These are phyloP conservation scores for Taphrina communis DNA, from an alignment of 1,139 yeast genomes.

Conservation along the genomic window DNA sequence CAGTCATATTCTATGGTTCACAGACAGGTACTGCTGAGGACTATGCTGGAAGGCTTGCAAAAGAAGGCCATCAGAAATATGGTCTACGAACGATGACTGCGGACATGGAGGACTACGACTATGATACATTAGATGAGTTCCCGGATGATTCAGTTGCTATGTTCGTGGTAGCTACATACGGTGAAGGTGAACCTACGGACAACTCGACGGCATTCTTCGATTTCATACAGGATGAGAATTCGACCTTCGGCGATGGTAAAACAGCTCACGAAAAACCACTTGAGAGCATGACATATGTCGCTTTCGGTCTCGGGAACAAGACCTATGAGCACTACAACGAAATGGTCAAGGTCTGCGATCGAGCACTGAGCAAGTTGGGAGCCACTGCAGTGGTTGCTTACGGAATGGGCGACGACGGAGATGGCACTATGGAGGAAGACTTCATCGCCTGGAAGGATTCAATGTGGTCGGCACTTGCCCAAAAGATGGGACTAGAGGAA, in stretches of 20 bases:
- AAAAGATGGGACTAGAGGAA: slow-evolving; percentile 67
- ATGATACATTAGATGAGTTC: slow-evolving; percentile 70
- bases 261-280: slow-evolving; percentile 60
- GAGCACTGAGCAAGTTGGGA: slow-evolving; percentile 64
- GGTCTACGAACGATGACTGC: slow-evolving; percentile 84
- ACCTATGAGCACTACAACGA: slow-evolving; percentile 91
- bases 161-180: slow-evolving; percentile 88
- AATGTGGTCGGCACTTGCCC: slow-evolving; percentile 51
- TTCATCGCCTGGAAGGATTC: slow-evolving; percentile 89
- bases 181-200: slow-evolving; percentile 98
- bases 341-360: slow-evolving; percentile 68
- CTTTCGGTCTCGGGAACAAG: slow-evolving; percentile 91
- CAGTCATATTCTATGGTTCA: slow-evolving; percentile 86
- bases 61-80: slow-evolving; percentile 82
- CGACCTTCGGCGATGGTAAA: slow-evolving; percentile 51
- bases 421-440: slow-evolving; percentile 94
- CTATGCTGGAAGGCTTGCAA: slow-evolving; percentile 86
- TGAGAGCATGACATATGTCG: slow-evolving; percentile 67
- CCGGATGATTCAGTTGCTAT: slow-evolving; percentile 64
- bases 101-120: slow-evolving; percentile 86
- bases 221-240: slow-evolving; percentile 52
- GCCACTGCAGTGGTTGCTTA: slow-evolving; percentile 72
- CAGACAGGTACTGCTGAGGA: slow-evolving; percentile 99
- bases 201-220: slow-evolving; percentile 75
- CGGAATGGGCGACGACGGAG: slow-evolving; percentile 95